Evolutionary conservation across 176 grass and related monocot genomes (phyloP), one percentile per base, ranked within the genome.

Genomic region (Carex scoparia): DNA sequence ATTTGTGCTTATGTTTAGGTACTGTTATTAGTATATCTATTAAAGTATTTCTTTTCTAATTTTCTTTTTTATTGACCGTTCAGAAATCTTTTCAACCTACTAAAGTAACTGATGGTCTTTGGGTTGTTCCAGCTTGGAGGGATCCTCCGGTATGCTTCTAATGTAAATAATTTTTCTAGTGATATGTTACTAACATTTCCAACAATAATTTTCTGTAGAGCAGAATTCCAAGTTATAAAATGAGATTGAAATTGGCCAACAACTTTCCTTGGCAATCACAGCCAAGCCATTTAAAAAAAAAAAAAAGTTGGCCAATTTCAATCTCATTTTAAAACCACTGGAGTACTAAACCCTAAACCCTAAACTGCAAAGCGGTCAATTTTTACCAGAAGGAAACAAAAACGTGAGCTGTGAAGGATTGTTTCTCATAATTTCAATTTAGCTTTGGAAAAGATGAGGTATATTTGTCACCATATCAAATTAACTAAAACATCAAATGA

Each of bases 81-180:
- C 85, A 93, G 95, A 89, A 94, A 87, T 85, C 75, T 42, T 94
- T 90, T 54, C 82, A 94, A 72, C 83, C 93, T 4, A 95, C 86
- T 70, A 86, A 94, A 86, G 86, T 95, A 11, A 85, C 57, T 80
- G 86, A 91, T 88, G 91, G 77, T 84, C 93, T 98, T 63, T 98
- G 95, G 95, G 86, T 98, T 60, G 88, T 98, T 85, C 95, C 95
- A n/a, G 86, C 91, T 86, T 95, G 95, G 95, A 94, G 83, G 82
- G 90, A 88, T 51, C 86, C 91, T 60, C 92, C 85, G 13, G 93
- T 95, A 95, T 87, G 89, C 65, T 58, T 84, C 65, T 55, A 82
- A 71, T 84, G 69, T n/a, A 23, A 44, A 46, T 53, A 61, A 81
- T 4, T 40, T 57, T 82, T 79, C 44, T 82, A 61, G 38, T 49